These are phyloP conservation scores for Alloteropsis semialata DNA, from an alignment of 176 grass and related monocot species.

Conservation along the genomic window DNA sequence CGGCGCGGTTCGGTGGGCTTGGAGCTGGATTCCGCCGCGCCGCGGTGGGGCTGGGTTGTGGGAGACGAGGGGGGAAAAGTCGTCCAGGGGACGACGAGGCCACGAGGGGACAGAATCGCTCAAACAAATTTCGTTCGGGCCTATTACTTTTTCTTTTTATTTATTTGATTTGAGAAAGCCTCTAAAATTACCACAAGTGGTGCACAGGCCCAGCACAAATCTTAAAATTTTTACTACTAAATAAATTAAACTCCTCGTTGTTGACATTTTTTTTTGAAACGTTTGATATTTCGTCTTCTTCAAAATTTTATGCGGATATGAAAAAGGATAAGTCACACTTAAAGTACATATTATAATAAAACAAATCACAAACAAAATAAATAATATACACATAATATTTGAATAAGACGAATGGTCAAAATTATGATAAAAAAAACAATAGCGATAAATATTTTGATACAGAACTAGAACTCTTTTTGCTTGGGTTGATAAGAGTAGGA, in stretches of 20 bases:
- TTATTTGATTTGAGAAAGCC: neutral
- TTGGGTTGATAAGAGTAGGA: no score
- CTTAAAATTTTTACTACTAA: neutral
- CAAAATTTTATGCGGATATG: no score
- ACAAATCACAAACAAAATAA: no score
- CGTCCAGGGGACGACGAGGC: slow-evolving; percentile 10
- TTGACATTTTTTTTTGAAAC: neutral
- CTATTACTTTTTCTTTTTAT: no score
- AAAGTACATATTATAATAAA: no score
- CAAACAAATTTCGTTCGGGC: neutral
- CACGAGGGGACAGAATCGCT: neutral
- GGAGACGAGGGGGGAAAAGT: slow-evolving; percentile 9
- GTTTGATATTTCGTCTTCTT: no score
- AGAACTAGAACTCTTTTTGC: no score
- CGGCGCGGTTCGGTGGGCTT: neutral
- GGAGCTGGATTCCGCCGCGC: slow-evolving; percentile 4
- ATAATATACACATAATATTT: no score
- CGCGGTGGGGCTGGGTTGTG: neutral
- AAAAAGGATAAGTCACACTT: no score
- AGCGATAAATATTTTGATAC: no score
- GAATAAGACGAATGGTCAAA: no score
- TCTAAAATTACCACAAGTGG: neutral
- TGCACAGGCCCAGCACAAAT: neutral
- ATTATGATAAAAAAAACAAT: no score
- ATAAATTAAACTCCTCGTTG: neutral